Percentiles rank a stretch among this genome's conserved stretches.
These are phyloP conservation scores for Fusarium pseudoanthophilum DNA, from an alignment of 2,329 filamentous ascomycete genomes.

Conservation along the genomic window DNA sequence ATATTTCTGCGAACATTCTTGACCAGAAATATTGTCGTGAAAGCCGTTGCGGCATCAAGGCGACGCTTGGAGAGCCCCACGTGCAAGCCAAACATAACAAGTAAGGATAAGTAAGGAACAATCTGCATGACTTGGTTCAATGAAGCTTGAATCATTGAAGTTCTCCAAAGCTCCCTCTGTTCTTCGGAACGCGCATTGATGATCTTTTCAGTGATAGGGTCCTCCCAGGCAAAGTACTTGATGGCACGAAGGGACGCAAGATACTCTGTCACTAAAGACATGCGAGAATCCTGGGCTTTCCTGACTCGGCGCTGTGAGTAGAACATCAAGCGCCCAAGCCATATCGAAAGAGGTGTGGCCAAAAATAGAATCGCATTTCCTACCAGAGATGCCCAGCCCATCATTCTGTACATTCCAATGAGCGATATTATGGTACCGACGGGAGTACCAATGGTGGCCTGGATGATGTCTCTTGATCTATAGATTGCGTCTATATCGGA, in stretches of 20 bases:
- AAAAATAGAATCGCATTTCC: constrained; percentile 61
- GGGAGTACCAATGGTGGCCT: constrained; percentile 58
- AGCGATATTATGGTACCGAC: constrained; percentile 60
- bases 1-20: constrained; percentile 64
- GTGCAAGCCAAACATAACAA: constrained; percentile 65
- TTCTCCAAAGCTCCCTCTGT: constrained; percentile 64
- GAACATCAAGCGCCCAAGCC: constrained; percentile 62
- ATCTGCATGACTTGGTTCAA: constrained; percentile 62
- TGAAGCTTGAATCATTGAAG: constrained; percentile 59
- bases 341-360: constrained; percentile 61
- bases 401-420: constrained; percentile 63
- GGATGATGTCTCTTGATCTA: constrained; percentile 61
- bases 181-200: constrained; percentile 61
- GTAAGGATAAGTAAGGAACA: constrained; percentile 62
- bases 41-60: constrained; percentile 66
- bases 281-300: constrained; percentile 65
- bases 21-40: constrained; percentile 65
- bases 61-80: constrained; percentile 59
- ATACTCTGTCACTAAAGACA: constrained; percentile 68
- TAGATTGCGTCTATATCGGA: constrained; percentile 67
- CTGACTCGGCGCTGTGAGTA: constrained; percentile 63
- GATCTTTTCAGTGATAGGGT: constrained; percentile 62
- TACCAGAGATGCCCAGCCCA: constrained; percentile 66
- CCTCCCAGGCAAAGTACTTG: constrained; percentile 72
- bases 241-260: constrained; percentile 66